Base-by-base conservation (phyloP, 768 basidiomycete genomes). In the Pleurotus ostreatus region DNA sequence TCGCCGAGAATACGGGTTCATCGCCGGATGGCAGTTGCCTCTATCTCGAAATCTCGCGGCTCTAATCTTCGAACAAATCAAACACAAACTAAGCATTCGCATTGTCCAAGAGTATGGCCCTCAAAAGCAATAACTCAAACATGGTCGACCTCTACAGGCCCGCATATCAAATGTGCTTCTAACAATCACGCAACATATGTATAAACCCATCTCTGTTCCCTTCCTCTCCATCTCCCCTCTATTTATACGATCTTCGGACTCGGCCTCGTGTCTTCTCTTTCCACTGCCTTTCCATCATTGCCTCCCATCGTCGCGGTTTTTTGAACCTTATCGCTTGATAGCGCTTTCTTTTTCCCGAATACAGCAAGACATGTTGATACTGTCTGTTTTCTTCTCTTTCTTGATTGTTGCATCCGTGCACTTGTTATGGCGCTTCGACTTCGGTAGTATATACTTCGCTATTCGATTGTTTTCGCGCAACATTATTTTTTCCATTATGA, bases 241-340 rank as follows among this genome's bases (percentile, higher is more conserved):
- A 22, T 53, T 39, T 53, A 53, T 53, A 51, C 37, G 49, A 51
- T 39, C 51, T 53, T 41, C 51, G 51, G 51, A 53, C 51, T 53
- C n/a, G 13, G 26, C 25, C 23, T 37, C 43, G 43, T 22, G 30
- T 22, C 38, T 53, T 16, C 41, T 40, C 51, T n/a, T 41, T 43
- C 39, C 51, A 20, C 39, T 30, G 20, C 38, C 39, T 41, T 18
- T 41, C 41, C 41, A 13, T 15, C 41, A n/a, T 44, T 44, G 13
- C 41, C 41, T 16, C 20, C 23, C 41, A 44, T 44, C 41, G n/a
- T 15, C 41, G 15, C 30, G 30, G 30, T 38, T 39, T 38, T 37
- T 38, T 34, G 20, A 53, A 39, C 3, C 22, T 18, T 40, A 22
- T 39, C 51, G 51, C 51, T 53, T 53, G 51, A 39, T 53, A 22